phyloP scores from a whole-genome alignment of 768 basidiomycete genomes.

The Pisolithus microcarpus region DNA sequence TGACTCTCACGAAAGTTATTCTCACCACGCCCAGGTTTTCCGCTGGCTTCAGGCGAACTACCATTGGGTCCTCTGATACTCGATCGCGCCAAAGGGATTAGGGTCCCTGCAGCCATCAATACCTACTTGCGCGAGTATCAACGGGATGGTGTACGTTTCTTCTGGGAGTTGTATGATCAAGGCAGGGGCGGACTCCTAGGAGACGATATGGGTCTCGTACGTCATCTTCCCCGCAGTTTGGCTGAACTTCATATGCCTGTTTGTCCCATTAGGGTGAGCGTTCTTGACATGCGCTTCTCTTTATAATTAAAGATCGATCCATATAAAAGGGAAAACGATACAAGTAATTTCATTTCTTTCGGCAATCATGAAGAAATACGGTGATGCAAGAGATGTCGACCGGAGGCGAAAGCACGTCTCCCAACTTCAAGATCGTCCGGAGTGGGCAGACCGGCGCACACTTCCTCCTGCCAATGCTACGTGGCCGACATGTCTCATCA shows the following conservation, averaged over 20 bases:
- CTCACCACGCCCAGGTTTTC: constrained; percentile 49
- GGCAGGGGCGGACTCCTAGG: constrained; percentile 77
- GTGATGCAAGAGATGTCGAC: constrained; percentile 53
- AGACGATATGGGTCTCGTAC: constrained; percentile 89
- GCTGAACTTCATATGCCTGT: constrained; percentile 19
- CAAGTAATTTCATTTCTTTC: constrained; percentile 87
- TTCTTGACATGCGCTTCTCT: neutral
- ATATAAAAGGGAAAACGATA: constrained; percentile 75
- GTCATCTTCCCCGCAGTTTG: constrained; percentile 6
- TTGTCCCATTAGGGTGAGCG: neutral
- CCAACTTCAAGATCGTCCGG: constrained; percentile 48
- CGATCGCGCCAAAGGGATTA: constrained; percentile 37
- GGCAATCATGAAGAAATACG: constrained; percentile 84
- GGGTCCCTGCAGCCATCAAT: constrained; percentile 68
- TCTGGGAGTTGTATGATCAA: constrained; percentile 65
- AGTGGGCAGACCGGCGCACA: constrained; percentile 45
- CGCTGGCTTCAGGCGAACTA: constrained; percentile 37
- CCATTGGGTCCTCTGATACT: constrained; percentile 43
- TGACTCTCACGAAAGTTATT: constrained; percentile 24
- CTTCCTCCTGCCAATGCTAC: constrained; percentile 60
- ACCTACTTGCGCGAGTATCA: constrained; percentile 88
- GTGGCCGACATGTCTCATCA: constrained; percentile 87
- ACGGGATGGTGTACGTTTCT: constrained; percentile 76
- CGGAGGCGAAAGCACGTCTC: constrained; percentile 66
- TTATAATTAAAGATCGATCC: constrained; percentile 2